Evolutionary conservation across 768 basidiomycete genomes (phyloP).

Genomic region (Termitomyces sp.): DNA sequence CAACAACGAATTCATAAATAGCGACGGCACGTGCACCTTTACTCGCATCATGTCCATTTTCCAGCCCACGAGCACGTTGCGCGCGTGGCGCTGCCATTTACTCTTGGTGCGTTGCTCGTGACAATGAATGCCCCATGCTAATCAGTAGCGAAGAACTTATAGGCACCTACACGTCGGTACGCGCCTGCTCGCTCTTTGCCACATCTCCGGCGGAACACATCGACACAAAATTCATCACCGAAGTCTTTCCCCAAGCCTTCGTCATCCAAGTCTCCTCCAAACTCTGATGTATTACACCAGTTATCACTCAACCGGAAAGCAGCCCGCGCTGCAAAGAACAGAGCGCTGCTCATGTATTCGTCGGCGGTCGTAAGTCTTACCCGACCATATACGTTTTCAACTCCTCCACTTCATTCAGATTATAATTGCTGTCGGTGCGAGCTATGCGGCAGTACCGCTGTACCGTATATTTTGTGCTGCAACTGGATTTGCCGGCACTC

Average conservation of each 20-base stretch:
- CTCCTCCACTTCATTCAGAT: slow-evolving; percentile 42
- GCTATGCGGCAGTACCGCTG: slow-evolving; percentile 96
- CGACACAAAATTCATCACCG: slow-evolving; percentile 9
- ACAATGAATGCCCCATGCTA: background rate
- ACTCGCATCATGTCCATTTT: slow-evolving; percentile 5
- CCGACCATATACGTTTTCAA: background rate
- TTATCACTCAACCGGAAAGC: slow-evolving; percentile 20
- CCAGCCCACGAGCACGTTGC: background rate
- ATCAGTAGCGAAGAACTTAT: slow-evolving; percentile 7
- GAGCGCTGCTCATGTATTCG: slow-evolving; percentile 77
- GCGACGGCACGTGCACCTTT: slow-evolving; percentile 7
- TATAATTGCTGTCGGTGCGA: slow-evolving; percentile 69
- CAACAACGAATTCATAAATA: background rate
- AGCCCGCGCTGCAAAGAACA: slow-evolving; percentile 54
- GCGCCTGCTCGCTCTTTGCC: background rate
- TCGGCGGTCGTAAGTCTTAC: slow-evolving; percentile 63
- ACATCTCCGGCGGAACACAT: slow-evolving; percentile 7
- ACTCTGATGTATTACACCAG: slow-evolving; percentile 1
- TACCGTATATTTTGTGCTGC: slow-evolving; percentile 98
- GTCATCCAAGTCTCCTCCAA: slow-evolving; percentile 1
- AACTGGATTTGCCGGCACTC: slow-evolving; percentile 95
- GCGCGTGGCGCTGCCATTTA: background rate
- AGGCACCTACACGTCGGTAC: slow-evolving; percentile 6
- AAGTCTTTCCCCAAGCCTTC: background rate
- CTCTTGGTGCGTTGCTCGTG: slow-evolving; percentile 1